Evolutionary conservation across 1,284 basidiomycete genomes (phyloP).

Genomic region (Ceratobasidium sp.): DNA sequence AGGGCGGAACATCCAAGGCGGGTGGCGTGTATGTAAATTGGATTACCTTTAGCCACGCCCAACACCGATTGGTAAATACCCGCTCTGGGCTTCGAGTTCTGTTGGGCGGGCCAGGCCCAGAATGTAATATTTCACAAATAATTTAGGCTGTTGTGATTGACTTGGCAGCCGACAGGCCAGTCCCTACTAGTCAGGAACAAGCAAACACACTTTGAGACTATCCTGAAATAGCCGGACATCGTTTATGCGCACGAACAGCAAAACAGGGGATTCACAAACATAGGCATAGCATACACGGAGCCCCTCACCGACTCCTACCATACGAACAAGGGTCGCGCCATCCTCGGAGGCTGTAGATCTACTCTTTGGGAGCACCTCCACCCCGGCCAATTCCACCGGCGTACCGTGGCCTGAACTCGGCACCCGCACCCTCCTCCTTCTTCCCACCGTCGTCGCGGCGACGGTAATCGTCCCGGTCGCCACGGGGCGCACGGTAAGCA

Average conservation of each 20-base stretch:
- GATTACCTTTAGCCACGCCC: conserved; percentile 13
- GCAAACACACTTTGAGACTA: neutral
- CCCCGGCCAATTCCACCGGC: conserved; percentile 84
- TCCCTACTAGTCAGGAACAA: neutral
- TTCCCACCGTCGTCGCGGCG: conserved; percentile 66
- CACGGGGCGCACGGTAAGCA: conserved; percentile 85
- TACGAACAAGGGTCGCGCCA: conserved; percentile 4
- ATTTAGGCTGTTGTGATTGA: conserved; percentile 3
- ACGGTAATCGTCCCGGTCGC: conserved; percentile 90
- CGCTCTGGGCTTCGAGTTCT: neutral
- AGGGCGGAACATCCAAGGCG: neutral
- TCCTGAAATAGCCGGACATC: conserved; percentile 14
- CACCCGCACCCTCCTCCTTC: conserved; percentile 75
- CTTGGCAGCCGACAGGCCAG: neutral
- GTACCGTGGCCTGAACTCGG: conserved; percentile 83
- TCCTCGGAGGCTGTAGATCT: neutral
- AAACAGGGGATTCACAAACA: conserved; percentile 28
- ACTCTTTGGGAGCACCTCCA: conserved; percentile 62
- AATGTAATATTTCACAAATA: neutral
- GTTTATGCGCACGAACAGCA: conserved; percentile 22
- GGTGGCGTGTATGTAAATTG: conserved; percentile 27
- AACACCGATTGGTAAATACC: neutral
- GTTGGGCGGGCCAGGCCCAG: neutral
- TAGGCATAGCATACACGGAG: conserved; percentile 34
- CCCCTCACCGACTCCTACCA: conserved; percentile 11